A percentile compares a stretch with the other conserved stretches of the same genome.
Evolutionary conservation across 441 rosid species (phyloP).

Genomic region (Gossypium aridum): DNA sequence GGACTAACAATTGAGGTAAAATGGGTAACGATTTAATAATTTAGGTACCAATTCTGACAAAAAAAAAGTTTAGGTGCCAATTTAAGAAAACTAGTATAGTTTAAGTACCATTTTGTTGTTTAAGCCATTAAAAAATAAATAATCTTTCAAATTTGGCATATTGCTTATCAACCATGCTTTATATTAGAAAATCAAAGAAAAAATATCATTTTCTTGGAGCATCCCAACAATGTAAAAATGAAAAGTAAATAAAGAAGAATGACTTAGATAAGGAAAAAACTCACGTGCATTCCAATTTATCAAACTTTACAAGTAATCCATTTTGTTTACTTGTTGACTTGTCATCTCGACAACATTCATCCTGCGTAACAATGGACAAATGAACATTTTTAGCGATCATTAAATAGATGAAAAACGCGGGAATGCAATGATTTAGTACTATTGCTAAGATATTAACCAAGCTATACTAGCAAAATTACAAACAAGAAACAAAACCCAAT

Average conservation of each 20-base stretch:
- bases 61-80: no score
- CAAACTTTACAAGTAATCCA: slow-evolving; percentile 20
- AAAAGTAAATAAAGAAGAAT: slow-evolving; percentile 10
- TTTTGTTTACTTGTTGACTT: slow-evolving; percentile 14
- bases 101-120: no score
- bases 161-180: neutral
- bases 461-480: neutral
- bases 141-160: neutral
- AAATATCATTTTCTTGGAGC: neutral
- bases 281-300: slow-evolving; percentile 24
- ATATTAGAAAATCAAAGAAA: neutral
- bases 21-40: no score
- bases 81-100: no score
- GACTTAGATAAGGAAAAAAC: slow-evolving; percentile 2
- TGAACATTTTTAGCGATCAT: neutral
- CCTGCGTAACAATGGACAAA: slow-evolving; percentile 17
- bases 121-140: neutral
- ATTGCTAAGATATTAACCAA: neutral
- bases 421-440: neutral
- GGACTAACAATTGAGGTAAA: no score
- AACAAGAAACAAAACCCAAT: neutral
- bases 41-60: no score
- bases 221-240: slow-evolving; percentile 4
- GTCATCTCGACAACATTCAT: slow-evolving; percentile 27
- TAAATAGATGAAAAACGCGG: neutral